phyloP scores from a whole-genome alignment of 1,284 basidiomycete genomes.

The Melampsora americana region DNA sequence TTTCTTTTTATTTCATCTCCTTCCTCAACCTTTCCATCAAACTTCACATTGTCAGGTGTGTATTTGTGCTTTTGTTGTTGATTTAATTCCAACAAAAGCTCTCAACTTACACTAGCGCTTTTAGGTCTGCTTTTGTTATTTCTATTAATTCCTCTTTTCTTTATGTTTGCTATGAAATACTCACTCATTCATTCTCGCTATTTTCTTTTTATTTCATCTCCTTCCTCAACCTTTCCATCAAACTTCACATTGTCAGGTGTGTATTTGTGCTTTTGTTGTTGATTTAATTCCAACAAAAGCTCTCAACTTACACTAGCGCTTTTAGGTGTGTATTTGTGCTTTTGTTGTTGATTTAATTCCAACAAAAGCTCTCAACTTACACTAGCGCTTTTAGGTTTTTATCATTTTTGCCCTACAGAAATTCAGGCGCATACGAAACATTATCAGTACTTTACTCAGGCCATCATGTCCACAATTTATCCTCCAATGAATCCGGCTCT shows the following conservation, averaged over 20 bases:
- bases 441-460: conserved; percentile 4
- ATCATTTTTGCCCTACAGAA: too few species aligned
- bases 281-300: not conserved
- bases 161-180: too few species aligned
- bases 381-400: not conserved
- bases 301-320: not conserved
- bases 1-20: not conserved
- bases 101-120: too few species aligned
- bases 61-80: too few species aligned
- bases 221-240: not conserved
- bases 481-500: not conserved
- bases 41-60: not conserved
- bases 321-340: not conserved
- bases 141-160: too few species aligned
- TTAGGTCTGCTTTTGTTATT: too few species aligned
- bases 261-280: not conserved
- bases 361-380: not conserved
- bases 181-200: not conserved
- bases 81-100: too few species aligned
- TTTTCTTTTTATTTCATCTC: not conserved
- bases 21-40: not conserved
- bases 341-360: not conserved
- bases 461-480: not conserved
- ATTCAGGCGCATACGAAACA: not conserved
- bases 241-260: too few species aligned